Conservation (phyloP, 129 eudicot species). For the Logfia minima region DNA sequence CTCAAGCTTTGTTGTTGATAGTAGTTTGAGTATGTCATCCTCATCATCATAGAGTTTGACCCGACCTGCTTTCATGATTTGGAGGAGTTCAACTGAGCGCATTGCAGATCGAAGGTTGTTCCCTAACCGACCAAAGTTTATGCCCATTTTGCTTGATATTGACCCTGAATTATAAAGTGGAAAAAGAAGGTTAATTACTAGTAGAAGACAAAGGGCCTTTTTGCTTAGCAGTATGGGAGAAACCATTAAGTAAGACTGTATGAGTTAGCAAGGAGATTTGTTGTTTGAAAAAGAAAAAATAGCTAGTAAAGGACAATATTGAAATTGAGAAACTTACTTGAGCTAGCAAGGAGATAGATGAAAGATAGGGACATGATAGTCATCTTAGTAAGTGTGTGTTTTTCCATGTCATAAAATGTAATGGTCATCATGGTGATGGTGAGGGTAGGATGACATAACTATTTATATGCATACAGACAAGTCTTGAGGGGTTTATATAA, state of each 20-base stretch:
- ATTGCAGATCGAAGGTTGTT: conserved; percentile 64
- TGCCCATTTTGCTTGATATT: conserved; percentile 42
- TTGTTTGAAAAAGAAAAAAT: neutral
- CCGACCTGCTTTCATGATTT: conserved; percentile 43
- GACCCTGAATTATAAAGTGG: conserved; percentile 36
- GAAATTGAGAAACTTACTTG: conserved; percentile 34
- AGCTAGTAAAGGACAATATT: neutral
- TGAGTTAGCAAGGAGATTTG: neutral
- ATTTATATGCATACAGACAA: conserved; percentile 1
- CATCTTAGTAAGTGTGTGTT: conserved; percentile 10
- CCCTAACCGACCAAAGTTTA: conserved; percentile 64
- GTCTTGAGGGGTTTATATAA: too few relatives aligned
- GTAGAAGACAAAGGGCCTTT: neutral
- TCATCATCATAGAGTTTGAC: conserved; percentile 64
- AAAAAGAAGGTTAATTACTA: neutral
- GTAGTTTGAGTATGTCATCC: conserved; percentile 54
- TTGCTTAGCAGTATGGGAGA: neutral
- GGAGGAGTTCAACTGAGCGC: conserved; percentile 43
- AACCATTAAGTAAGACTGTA: neutral
- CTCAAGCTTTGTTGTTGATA: conserved; percentile 49
- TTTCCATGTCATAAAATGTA: conserved; percentile 22
- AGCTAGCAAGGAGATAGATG: conserved; percentile 40
- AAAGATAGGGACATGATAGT: conserved; percentile 33
- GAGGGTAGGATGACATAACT: conserved; percentile 17
- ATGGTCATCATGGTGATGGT: conserved; percentile 15